Evolutionary conservation across 257 asterid genomes (phyloP), one percentile per base, ranked within the genome.

Genomic region (Solanum corneliomulleri): DNA sequence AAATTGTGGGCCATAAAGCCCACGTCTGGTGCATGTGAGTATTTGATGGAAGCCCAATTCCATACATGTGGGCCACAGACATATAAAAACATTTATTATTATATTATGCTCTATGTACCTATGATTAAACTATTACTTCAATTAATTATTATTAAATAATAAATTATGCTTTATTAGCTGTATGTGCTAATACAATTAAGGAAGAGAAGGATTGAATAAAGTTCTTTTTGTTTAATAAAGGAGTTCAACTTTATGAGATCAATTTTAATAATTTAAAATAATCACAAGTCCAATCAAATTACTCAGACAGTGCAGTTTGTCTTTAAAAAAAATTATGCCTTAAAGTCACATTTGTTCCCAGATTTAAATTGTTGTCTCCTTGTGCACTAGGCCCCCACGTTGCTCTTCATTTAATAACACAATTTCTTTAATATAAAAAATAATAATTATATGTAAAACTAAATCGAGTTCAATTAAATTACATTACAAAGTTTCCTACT

Each of bases 1-100:
- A 6, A 41, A 35, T 3, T 4, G 89, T 39, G 86, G 91, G 89
- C n/a, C 89, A 87, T 11, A 76, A 35, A 49, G 49, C 83, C 88
- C 9, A 39, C 29, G 81, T 77, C 76, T 33, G 64, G 7, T 84
- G 90, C 90, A 88, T 90, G 92, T 88, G 92, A 33, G 9, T 31
- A 87, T 84, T 66, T 45, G 84, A 83, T 85, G 84, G 83, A 64
- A 35, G 49, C 78, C 74, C 47, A 64, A 80, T 75, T 41, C 68
- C 41, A 15, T 10, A 62, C 62, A 49, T 56, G 70, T 71, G 77
- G 45, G 25, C 0, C 37, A 12, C 25, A 31, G 20, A 6, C 29
- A 52, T 31, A 29, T 31, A 11, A 49, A 78, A 45, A 27, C 7
- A 77, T 42, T 27, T 14, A 62, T 4, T 62, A 35, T 58, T 60